These are phyloP conservation scores for Cladobotryum protrusum DNA, from an alignment of 2,329 filamentous ascomycete species.

Conservation along the genomic window DNA sequence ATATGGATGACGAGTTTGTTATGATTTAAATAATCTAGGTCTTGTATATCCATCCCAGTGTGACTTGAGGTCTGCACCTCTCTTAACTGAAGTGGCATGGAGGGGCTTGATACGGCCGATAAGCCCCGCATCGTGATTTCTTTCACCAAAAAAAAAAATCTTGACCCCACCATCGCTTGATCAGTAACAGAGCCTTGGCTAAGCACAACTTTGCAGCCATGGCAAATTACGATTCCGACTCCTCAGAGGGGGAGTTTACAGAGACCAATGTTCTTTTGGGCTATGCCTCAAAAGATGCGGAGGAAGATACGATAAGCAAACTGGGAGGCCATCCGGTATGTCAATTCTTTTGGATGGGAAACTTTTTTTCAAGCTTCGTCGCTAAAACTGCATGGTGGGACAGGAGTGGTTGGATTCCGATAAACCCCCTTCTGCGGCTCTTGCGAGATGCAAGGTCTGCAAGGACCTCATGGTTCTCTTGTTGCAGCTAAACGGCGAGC, in stretches of 20 bases:
- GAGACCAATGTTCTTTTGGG: constrained; percentile 87
- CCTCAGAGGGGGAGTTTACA: constrained; percentile 63
- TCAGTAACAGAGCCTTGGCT: constrained; percentile 13
- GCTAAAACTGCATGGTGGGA: background rate
- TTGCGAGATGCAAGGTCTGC: constrained; percentile 84
- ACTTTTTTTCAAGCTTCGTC: background rate
- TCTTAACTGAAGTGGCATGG: background rate
- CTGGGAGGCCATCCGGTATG: constrained; percentile 81
- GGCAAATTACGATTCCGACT: constrained; percentile 83
- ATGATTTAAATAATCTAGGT: background rate
- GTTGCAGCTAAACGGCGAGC: constrained; percentile 83
- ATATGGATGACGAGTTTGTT: background rate
- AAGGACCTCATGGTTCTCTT: constrained; percentile 76
- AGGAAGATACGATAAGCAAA: constrained; percentile 78
- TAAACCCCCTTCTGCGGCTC: constrained; percentile 63
- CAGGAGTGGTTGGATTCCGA: constrained; percentile 79
- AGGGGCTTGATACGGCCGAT: constrained; percentile 6
- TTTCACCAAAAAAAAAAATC: constrained; percentile 30
- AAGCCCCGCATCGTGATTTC: constrained; percentile 26
- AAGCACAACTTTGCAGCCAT: constrained; percentile 35
- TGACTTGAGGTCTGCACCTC: background rate
- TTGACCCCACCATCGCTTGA: constrained; percentile 32
- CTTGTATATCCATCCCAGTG: too few relatives aligned
- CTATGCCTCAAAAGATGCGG: constrained; percentile 74
- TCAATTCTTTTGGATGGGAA: constrained; percentile 11